These are phyloP conservation scores for Aspergillus novoparasiticus DNA, from an alignment of 2,329 filamentous ascomycete genomes.

Conservation along the genomic window DNA sequence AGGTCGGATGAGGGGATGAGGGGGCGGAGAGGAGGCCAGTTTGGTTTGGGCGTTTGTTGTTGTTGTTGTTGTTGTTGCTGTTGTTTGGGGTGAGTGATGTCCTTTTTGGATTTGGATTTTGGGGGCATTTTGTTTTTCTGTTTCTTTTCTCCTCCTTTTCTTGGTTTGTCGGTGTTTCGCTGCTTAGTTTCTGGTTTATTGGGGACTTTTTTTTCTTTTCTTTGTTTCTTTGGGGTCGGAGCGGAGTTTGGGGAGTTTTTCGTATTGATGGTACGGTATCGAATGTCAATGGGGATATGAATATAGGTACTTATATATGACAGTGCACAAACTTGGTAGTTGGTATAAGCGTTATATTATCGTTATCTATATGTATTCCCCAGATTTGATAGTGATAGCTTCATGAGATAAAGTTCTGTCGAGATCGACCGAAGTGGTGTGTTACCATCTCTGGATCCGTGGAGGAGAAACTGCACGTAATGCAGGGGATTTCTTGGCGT, in stretches of 20 bases:
- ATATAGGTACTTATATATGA: not conserved
- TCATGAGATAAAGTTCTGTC: not conserved
- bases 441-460: not conserved
- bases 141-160: not conserved
- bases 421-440: not conserved
- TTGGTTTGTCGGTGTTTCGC: not conserved
- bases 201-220: not conserved
- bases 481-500: constrained; percentile 4
- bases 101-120: constrained; percentile 26
- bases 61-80: not conserved
- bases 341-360: not conserved
- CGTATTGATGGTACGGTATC: not conserved
- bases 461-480: constrained; percentile 4
- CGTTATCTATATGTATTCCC: not conserved
- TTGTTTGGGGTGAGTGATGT: constrained; percentile 10
- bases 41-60: constrained; percentile 41
- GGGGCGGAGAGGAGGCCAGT: constrained; percentile 75
- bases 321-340: not conserved
- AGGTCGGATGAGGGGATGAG: constrained; percentile 68
- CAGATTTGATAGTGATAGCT: not conserved
- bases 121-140: constrained; percentile 23
- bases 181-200: not conserved
- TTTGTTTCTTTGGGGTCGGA: not conserved
- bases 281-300: not conserved
- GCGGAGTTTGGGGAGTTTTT: not conserved